phyloP scores from a whole-genome alignment of 139 green algal species.

The Chlorella sp. region DNA sequence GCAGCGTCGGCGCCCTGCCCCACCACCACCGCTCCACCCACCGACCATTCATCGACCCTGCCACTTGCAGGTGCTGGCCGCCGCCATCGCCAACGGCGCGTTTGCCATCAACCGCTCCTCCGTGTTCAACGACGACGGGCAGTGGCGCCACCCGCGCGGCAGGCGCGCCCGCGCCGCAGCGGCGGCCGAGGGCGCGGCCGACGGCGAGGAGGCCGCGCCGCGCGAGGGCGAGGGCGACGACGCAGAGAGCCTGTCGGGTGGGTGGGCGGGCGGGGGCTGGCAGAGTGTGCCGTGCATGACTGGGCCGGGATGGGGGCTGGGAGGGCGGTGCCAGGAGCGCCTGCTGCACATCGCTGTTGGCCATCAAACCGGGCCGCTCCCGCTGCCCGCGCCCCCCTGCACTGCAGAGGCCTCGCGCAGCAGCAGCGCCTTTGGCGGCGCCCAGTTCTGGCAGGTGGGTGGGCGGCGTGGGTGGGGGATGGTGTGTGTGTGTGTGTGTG shows the following conservation, averaged over 20 bases:
- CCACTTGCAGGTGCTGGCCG: slow-evolving; percentile 49
- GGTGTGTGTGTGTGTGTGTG: too few species aligned
- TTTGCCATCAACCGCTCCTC: slow-evolving; percentile 34
- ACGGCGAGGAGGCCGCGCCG: not conserved
- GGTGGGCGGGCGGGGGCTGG: too few species aligned
- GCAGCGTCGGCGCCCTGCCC: too few species aligned
- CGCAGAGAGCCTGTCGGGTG: too few species aligned
- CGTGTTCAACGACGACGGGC: slow-evolving; percentile 44
- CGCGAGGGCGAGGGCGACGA: not conserved
- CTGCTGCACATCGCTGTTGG: not conserved
- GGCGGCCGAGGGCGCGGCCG: not conserved
- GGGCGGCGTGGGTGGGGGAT: too few species aligned
- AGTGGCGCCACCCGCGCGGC: slow-evolving; percentile 32
- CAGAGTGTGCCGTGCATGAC: too few species aligned
- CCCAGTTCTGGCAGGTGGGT: slow-evolving; percentile 53
- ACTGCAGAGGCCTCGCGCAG: not conserved
- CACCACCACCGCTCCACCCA: too few species aligned
- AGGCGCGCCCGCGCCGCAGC: too few species aligned
- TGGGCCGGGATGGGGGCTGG: too few species aligned
- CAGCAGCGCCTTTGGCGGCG: slow-evolving; percentile 47
- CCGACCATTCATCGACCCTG: too few species aligned
- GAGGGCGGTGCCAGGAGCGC: not conserved
- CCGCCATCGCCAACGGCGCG: slow-evolving; percentile 39
- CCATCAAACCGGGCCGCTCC: too few species aligned
- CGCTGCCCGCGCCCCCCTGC: not conserved